Percentiles rank a stretch among this genome's conserved stretches.
phyloP scores from a whole-genome alignment of 371 early-diverging fungal genomes.

The Polyrhizophydium stewartii region DNA sequence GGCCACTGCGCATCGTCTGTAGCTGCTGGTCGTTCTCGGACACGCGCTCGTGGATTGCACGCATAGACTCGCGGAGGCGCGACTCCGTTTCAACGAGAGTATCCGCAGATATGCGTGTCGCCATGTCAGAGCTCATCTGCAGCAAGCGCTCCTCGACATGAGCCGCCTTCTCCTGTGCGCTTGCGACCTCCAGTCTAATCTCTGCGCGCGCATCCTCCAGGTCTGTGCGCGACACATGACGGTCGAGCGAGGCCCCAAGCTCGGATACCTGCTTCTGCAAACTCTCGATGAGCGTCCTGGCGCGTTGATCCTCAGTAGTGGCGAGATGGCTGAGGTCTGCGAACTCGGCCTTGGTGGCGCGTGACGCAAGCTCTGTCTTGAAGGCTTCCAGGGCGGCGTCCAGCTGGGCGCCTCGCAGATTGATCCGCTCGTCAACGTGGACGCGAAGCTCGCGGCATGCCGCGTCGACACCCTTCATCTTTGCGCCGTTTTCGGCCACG shows the following conservation, averaged over 20 bases:
- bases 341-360: constrained; percentile 2
- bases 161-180: not conserved
- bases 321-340: not conserved
- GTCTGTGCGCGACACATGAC: not conserved
- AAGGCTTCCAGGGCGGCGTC: constrained; percentile 30
- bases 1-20: not conserved
- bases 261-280: not conserved
- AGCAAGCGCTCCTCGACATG: not conserved
- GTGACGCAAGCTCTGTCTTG: constrained; percentile 25
- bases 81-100: not conserved
- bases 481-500: constrained; percentile 4
- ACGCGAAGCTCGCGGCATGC: constrained; percentile 3
- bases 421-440: constrained; percentile 27
- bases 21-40: not conserved
- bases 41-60: not conserved
- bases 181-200: not conserved
- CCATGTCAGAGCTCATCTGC: not conserved
- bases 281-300: not conserved
- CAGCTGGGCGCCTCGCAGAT: constrained; percentile 18
- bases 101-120: not conserved
- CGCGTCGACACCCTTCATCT: constrained; percentile 7
- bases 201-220: not conserved
- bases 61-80: not conserved
- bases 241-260: not conserved
- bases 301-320: not conserved